These are phyloP conservation scores for Chamaenerion angustifolium DNA, from an alignment of 345 rosid species.

Conservation along the genomic window DNA sequence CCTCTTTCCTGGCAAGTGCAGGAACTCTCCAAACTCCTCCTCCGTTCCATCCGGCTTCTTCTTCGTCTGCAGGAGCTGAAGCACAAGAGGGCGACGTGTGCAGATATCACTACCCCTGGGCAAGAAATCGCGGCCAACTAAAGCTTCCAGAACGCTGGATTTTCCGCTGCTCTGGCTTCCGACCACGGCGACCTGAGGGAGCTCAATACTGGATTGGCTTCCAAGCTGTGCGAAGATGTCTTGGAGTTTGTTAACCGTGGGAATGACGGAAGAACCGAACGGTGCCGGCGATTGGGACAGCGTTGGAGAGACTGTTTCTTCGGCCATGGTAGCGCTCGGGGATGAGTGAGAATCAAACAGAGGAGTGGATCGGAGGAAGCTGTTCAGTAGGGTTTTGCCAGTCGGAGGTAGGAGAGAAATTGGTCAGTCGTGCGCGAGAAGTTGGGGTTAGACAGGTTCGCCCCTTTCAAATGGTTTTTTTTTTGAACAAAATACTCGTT, in stretches of 20 bases:
- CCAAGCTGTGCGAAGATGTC: conserved; percentile 96
- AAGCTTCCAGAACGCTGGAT: conserved; percentile 93
- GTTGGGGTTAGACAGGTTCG: too few species aligned
- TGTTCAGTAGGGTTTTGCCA: conserved; percentile 10
- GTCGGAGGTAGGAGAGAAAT: background rate
- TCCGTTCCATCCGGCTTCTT: conserved; percentile 41
- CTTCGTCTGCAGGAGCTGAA: conserved; percentile 86
- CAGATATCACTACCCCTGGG: conserved; percentile 90
- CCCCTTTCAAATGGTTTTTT: too few species aligned
- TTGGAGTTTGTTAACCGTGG: conserved; percentile 84
- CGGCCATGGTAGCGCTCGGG: conserved; percentile 16
- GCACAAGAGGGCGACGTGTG: conserved; percentile 91
- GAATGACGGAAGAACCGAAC: conserved; percentile 82
- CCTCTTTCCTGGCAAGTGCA: conserved; percentile 63
- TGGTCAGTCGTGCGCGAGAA: too few species aligned
- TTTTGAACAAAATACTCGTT: too few species aligned
- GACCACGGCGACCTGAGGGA: conserved; percentile 97
- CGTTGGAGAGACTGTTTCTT: conserved; percentile 17
- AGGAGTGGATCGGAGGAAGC: conserved; percentile 1
- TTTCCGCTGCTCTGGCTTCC: conserved; percentile 99
- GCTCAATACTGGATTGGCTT: conserved; percentile 76
- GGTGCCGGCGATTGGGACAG: conserved; percentile 24
- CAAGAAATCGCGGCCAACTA: conserved; percentile 93
- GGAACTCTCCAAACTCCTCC: conserved; percentile 95
- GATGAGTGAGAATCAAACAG: background rate